Percentiles rank a stretch among this genome's conserved stretches.
These are phyloP conservation scores for Teratosphaeriaceae sp. DNA, from an alignment of 2,329 filamentous ascomycete species.

Conservation along the genomic window DNA sequence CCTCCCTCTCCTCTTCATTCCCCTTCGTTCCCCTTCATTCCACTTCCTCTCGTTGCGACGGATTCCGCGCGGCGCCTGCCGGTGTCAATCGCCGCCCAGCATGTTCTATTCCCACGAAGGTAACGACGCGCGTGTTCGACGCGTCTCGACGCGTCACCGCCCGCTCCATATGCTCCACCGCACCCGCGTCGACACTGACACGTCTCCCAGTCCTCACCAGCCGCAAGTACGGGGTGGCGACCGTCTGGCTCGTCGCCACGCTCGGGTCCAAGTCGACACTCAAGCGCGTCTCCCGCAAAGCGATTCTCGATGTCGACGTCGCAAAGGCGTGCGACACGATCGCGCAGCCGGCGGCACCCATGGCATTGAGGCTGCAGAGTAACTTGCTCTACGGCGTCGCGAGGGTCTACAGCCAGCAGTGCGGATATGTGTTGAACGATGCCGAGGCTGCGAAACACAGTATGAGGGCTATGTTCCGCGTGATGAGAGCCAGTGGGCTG, in stretches of 20 bases:
- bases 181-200: slow-evolving; percentile 5
- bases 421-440: slow-evolving; percentile 75
- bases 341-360: slow-evolving; percentile 72
- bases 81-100: slow-evolving; percentile 10
- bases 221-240: slow-evolving; percentile 85
- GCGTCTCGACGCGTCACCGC: not conserved
- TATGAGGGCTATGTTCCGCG: slow-evolving; percentile 62
- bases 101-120: slow-evolving; percentile 99
- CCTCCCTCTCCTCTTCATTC: too few relatives aligned
- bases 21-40: too few relatives aligned
- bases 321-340: slow-evolving; percentile 85
- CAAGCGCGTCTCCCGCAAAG: slow-evolving; percentile 72
- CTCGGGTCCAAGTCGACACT: slow-evolving; percentile 65
- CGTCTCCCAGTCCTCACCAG: slow-evolving; percentile 62
- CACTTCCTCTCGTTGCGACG: too few relatives aligned
- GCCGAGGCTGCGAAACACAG: slow-evolving; percentile 66
- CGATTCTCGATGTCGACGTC: slow-evolving; percentile 83
- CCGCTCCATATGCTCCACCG: not conserved
- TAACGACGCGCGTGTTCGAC: slow-evolving; percentile 32
- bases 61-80: too few relatives aligned
- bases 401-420: slow-evolving; percentile 81
- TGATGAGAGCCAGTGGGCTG: slow-evolving; percentile 52
- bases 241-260: slow-evolving; percentile 92
- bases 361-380: slow-evolving; percentile 84
- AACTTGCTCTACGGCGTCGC: slow-evolving; percentile 83